Conservation (phyloP, 805 yeast species). For the Ogataea siamensis region DNA sequence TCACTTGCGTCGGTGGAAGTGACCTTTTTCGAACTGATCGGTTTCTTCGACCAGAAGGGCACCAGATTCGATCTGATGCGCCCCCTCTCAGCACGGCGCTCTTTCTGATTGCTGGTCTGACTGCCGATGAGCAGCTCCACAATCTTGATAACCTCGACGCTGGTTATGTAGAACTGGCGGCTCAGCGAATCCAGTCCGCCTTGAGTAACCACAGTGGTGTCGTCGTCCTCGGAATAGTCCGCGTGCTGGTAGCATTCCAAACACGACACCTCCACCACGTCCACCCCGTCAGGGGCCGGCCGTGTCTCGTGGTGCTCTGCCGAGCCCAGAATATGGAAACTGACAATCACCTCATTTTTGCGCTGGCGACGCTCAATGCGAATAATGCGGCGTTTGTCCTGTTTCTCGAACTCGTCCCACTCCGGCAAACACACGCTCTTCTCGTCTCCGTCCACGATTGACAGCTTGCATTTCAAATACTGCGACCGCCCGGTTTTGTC, state of each 20-base stretch:
- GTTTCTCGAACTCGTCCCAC: constrained; percentile 47
- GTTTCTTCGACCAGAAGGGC: constrained; percentile 64
- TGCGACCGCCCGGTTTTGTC: constrained; percentile 28
- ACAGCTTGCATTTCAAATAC: constrained; percentile 47
- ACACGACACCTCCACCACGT: constrained; percentile 59
- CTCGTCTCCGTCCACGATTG: constrained; percentile 43
- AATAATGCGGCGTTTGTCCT: constrained; percentile 55
- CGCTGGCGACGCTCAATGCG: constrained; percentile 55
- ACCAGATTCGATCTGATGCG: constrained; percentile 63
- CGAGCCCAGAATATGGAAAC: constrained; percentile 51
- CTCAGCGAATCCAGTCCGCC: constrained; percentile 26
- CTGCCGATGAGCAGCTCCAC: constrained; percentile 60
- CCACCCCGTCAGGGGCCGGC: constrained; percentile 40
- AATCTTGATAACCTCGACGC: constrained; percentile 65
- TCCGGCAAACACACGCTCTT: constrained; percentile 49
- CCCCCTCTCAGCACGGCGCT: constrained; percentile 62
- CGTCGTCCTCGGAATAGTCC: constrained; percentile 23
- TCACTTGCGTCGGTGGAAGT: constrained; percentile 14
- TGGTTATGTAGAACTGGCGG: constrained; percentile 52
- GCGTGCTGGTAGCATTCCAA: constrained; percentile 41
- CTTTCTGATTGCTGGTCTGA: constrained; percentile 43
- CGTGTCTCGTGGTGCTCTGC: constrained; percentile 42
- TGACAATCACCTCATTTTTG: constrained; percentile 45
- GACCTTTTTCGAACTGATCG: constrained; percentile 46
- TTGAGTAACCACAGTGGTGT: constrained; percentile 19